Conservation (phyloP, 345 rosid genomes). For the Capsella bursapastoris region DNA sequence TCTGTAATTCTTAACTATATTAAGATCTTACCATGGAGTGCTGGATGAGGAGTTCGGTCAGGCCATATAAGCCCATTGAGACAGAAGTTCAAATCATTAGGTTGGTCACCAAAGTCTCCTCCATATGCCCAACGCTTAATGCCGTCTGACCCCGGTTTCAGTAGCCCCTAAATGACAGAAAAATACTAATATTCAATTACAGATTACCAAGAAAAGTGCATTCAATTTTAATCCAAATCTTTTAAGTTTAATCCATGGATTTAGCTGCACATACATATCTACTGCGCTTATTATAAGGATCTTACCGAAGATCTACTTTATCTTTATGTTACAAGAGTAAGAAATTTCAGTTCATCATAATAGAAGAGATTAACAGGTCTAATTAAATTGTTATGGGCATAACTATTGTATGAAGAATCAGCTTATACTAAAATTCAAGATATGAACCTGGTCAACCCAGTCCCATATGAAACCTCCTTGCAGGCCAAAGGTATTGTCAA, state of each 20-base stretch:
- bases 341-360: background rate
- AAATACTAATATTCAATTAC: conserved; percentile 15
- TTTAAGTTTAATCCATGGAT: conserved; percentile 13
- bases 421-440: conserved; percentile 18
- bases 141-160: conserved; percentile 74
- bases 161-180: conserved; percentile 58
- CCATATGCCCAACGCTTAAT: conserved; percentile 95
- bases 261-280: conserved; percentile 1
- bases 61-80: conserved; percentile 94
- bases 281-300: conserved; percentile 13
- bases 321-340: conserved; percentile 15
- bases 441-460: conserved; percentile 92
- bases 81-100: conserved; percentile 96
- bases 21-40: conserved; percentile 69
- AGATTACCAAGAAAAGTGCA: background rate
- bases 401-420: background rate
- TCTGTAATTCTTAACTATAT: conserved; percentile 19
- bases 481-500: conserved; percentile 89
- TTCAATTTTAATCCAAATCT: background rate
- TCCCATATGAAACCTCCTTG: conserved; percentile 99
- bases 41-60: conserved; percentile 94
- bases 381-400: conserved; percentile 6
- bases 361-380: conserved; percentile 4
- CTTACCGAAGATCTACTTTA: conserved; percentile 21
- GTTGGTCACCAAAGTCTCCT: conserved; percentile 94